A percentile compares a stretch with the other conserved stretches of the same genome.
phyloP scores from a whole-genome alignment of 257 asterid genomes.

The Cynanchum wilfordii region DNA sequence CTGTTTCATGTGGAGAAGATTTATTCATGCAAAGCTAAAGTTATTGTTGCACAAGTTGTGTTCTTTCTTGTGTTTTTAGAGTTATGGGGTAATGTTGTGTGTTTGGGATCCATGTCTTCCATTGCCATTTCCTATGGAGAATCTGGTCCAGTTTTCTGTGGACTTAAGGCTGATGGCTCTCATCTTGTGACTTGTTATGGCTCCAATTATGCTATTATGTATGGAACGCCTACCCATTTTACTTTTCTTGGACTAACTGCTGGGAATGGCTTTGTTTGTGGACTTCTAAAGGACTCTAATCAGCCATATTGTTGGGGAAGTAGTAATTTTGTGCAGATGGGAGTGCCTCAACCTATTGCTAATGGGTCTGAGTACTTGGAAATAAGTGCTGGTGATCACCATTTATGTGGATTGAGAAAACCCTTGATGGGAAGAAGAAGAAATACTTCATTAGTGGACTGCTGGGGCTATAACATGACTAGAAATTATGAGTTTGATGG shows the following conservation, averaged over 20 bases:
- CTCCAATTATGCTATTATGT: slow-evolving; percentile 53
- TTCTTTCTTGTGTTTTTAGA: slow-evolving; percentile 34
- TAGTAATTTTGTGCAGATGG: slow-evolving; percentile 56
- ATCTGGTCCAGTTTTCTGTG: slow-evolving; percentile 78
- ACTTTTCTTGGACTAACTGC: slow-evolving; percentile 66
- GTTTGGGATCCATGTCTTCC: slow-evolving; percentile 90
- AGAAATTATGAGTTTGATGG: slow-evolving; percentile 54
- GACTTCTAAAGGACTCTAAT: slow-evolving; percentile 46
- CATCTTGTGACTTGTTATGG: slow-evolving; percentile 71
- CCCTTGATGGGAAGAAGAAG: slow-evolving; percentile 62
- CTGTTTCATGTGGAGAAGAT: slow-evolving; percentile 8
- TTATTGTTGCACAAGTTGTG: slow-evolving; percentile 23
- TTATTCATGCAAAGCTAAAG: slow-evolving; percentile 10
- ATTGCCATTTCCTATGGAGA: slow-evolving; percentile 83
- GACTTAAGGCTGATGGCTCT: slow-evolving; percentile 77
- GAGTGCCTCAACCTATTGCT: slow-evolving; percentile 44
- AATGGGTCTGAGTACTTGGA: slow-evolving; percentile 56
- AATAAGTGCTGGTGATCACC: slow-evolving; percentile 88
- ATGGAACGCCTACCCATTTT: slow-evolving; percentile 49
- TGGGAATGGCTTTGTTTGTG: slow-evolving; percentile 83
- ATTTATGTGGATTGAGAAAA: slow-evolving; percentile 73
- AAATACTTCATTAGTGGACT: slow-evolving; percentile 65
- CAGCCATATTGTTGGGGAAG: slow-evolving; percentile 92
- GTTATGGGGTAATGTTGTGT: slow-evolving; percentile 34
- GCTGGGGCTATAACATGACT: slow-evolving; percentile 97